These are phyloP conservation scores for Dothistroma septosporum DNA, from an alignment of 2,329 filamentous ascomycete genomes.

Conservation along the genomic window DNA sequence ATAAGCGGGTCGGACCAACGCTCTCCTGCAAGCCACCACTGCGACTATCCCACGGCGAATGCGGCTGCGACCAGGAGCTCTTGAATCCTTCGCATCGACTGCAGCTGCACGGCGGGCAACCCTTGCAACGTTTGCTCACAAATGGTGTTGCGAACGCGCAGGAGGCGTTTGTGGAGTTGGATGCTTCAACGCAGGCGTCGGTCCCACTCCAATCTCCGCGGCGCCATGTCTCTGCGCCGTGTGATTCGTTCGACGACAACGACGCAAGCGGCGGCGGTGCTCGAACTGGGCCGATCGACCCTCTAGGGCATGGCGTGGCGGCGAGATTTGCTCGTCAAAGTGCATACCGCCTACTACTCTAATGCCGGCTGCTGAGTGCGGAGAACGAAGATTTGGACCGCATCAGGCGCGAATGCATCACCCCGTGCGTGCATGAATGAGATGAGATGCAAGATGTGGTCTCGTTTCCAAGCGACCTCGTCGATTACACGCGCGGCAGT, in stretches of 20 bases:
- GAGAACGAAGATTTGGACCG: conserved; percentile 1
- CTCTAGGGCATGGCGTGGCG: background rate
- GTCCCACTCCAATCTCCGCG: background rate
- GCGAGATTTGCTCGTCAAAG: conserved; percentile 4
- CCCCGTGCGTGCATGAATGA: background rate
- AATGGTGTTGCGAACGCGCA: background rate
- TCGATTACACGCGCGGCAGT: background rate
- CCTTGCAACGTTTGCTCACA: background rate
- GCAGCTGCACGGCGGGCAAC: background rate
- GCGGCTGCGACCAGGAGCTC: background rate
- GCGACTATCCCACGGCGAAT: background rate
- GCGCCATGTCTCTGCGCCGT: background rate
- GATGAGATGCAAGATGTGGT: background rate
- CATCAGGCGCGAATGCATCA: conserved; percentile 9
- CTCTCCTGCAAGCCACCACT: conserved; percentile 1
- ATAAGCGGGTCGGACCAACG: background rate
- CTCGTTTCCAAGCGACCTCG: background rate
- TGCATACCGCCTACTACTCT: conserved; percentile 1
- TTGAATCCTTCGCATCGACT: background rate
- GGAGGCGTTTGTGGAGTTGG: background rate
- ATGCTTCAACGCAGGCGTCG: background rate
- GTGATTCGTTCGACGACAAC: background rate
- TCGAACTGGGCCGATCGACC: background rate
- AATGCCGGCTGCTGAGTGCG: conserved; percentile 5
- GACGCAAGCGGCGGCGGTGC: background rate